Evolutionary conservation across 441 rosid genomes (phyloP).

Genomic region (Cnidoscolus chayamansa): DNA sequence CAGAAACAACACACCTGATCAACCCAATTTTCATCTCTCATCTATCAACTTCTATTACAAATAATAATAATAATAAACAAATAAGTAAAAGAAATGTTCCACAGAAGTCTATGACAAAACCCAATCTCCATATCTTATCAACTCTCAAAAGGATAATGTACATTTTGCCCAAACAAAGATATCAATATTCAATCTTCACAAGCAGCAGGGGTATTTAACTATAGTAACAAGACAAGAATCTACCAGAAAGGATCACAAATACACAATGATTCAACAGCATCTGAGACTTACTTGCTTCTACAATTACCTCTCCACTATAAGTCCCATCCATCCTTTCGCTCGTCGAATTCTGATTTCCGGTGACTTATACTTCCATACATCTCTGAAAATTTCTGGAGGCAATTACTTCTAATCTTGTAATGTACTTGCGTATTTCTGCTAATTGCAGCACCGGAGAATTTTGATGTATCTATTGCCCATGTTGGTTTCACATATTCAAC

Average conservation of each 20-base stretch:
- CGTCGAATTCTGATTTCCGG: conserved; percentile 55
- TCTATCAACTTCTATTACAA: not conserved
- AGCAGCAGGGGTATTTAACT: conserved; percentile 18
- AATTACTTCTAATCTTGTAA: conserved; percentile 64
- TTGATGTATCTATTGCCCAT: conserved; percentile 86
- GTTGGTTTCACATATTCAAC: conserved; percentile 86
- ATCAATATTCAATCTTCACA: conserved; percentile 21
- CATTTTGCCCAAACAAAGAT: conserved; percentile 22
- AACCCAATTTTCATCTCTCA: not conserved
- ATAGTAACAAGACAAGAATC: conserved; percentile 21
- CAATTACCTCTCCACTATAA: conserved; percentile 34
- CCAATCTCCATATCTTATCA: conserved; percentile 18
- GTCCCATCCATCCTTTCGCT: conserved; percentile 91
- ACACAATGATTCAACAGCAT: not conserved
- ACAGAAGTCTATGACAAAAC: not conserved
- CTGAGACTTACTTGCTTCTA: not conserved
- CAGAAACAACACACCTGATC: not conserved
- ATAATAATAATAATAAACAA: too few species aligned
- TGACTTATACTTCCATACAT: conserved; percentile 65
- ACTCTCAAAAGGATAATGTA: conserved; percentile 25
- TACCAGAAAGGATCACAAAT: conserved; percentile 9
- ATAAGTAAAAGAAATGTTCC: too few species aligned
- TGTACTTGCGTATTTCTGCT: conserved; percentile 79
- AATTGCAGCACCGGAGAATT: conserved; percentile 75
- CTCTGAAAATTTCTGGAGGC: conserved; percentile 56